Evolutionary conservation across 2,329 filamentous ascomycete genomes (phyloP).

Genomic region (Penicillium sp.): DNA sequence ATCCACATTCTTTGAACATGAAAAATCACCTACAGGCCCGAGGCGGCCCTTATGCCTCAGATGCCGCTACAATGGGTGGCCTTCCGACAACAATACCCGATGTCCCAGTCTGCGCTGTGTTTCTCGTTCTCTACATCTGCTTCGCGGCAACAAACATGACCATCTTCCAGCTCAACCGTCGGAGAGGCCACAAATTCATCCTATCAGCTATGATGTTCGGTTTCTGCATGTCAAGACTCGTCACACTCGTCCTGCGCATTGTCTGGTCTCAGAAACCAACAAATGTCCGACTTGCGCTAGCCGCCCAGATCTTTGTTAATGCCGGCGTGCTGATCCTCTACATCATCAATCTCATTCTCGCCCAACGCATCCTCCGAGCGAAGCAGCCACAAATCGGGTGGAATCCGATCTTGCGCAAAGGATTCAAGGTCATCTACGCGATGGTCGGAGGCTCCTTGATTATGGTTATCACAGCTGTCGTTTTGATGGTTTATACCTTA

Average conservation of each 20-base stretch:
- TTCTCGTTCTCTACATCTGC: slow-evolving; percentile 43
- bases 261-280: slow-evolving; percentile 52
- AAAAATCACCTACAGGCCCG: not conserved
- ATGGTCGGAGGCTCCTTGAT: not conserved
- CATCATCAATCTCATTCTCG: slow-evolving; percentile 74
- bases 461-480: not conserved
- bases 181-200: slow-evolving; percentile 50
- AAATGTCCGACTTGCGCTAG: slow-evolving; percentile 53
- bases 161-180: slow-evolving; percentile 45
- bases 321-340: slow-evolving; percentile 75
- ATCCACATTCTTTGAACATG: not conserved
- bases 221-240: slow-evolving; percentile 52
- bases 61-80: not conserved
- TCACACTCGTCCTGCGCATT: slow-evolving; percentile 52
- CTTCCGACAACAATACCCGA: slow-evolving; percentile 43
- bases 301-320: slow-evolving; percentile 68
- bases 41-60: not conserved
- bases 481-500: not conserved
- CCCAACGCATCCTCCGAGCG: slow-evolving; percentile 72
- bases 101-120: slow-evolving; percentile 45
- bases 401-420: slow-evolving; percentile 52
- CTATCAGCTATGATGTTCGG: slow-evolving; percentile 47
- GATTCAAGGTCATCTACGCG: slow-evolving; percentile 60
- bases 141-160: slow-evolving; percentile 53
- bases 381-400: slow-evolving; percentile 72